Conservation (phyloP, 176 grass and related monocot species). For the Pontederia crassipes region DNA sequence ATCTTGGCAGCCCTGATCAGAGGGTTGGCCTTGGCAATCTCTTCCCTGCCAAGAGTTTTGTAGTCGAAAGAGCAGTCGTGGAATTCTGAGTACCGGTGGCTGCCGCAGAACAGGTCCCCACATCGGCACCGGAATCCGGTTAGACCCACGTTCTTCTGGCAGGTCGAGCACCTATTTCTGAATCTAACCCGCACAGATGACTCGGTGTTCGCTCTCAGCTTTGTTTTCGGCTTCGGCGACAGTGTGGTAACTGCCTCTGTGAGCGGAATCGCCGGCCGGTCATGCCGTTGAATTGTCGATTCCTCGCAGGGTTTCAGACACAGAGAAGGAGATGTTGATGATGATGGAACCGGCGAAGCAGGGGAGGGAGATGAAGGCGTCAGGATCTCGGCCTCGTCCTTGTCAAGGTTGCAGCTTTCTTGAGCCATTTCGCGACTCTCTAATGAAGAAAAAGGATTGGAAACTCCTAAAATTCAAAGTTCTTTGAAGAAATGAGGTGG, state of each 20-base stretch:
- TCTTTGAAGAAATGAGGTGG: not conserved
- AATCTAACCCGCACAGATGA: not conserved
- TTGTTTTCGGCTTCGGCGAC: not conserved
- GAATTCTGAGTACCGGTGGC: conserved; percentile 4
- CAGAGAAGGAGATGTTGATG: not conserved
- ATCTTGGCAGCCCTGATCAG: conserved; percentile 12
- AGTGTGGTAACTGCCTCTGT: no score
- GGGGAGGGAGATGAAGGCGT: conserved; percentile 4
- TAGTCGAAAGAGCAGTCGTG: conserved; percentile 13
- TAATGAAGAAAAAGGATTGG: not conserved
- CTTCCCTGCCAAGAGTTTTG: conserved; percentile 3
- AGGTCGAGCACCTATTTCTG: conserved; percentile 9
- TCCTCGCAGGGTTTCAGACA: conserved; percentile 3
- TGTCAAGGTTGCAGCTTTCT: conserved; percentile 15
- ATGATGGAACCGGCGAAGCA: not conserved
- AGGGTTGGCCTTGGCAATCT: conserved; percentile 16
- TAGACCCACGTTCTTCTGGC: conserved; percentile 12
- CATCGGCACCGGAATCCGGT: conserved; percentile 12
- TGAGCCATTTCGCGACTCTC: not conserved
- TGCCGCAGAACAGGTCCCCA: conserved; percentile 8
- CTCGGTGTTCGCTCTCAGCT: not conserved
- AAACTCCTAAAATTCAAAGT: not conserved
- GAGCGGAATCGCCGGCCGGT: not conserved
- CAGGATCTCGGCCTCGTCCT: conserved; percentile 14
- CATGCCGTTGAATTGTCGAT: not conserved